Percentiles rank a stretch among this genome's conserved stretches.
These are phyloP conservation scores for Hymenoscyphus repandus DNA, from an alignment of 2,329 filamentous ascomycete species.

Conservation along the genomic window DNA sequence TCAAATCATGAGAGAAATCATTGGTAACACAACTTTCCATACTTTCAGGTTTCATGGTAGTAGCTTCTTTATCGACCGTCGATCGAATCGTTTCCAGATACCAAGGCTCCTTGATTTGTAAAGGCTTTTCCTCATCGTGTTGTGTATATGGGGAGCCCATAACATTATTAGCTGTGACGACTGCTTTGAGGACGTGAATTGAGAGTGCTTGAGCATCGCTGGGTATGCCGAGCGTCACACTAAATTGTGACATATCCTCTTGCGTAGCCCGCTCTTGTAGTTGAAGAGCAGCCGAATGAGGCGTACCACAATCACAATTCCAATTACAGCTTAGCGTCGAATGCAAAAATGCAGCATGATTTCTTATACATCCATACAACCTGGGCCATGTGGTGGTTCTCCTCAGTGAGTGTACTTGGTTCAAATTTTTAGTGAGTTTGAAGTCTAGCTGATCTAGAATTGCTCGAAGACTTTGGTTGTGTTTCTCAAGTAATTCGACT, in stretches of 20 bases:
- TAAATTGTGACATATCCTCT: slow-evolving; percentile 16
- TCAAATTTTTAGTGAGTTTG: neutral
- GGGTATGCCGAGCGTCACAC: too few relatives aligned
- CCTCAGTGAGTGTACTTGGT: slow-evolving; percentile 8
- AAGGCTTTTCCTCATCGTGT: too few relatives aligned
- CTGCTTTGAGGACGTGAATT: too few relatives aligned
- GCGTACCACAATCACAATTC: slow-evolving; percentile 19
- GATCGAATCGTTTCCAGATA: too few relatives aligned
- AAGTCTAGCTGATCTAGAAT: slow-evolving; percentile 18
- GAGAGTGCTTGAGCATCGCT: too few relatives aligned
- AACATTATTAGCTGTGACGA: too few relatives aligned
- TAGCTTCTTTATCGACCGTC: too few relatives aligned
- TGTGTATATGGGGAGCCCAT: too few relatives aligned
- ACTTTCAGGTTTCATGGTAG: too few relatives aligned
- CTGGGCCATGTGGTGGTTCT: slow-evolving; percentile 18
- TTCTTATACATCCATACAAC: slow-evolving; percentile 21
- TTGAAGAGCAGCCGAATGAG: slow-evolving; percentile 18
- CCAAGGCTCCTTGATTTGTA: too few relatives aligned
- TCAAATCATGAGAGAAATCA: too few relatives aligned
- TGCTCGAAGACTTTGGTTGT: slow-evolving; percentile 19
- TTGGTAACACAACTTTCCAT: too few relatives aligned
- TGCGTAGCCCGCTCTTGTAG: slow-evolving; percentile 17
- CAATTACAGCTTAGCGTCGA: slow-evolving; percentile 18
- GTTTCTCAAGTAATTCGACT: slow-evolving; percentile 14
- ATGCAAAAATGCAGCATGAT: slow-evolving; percentile 21